phyloP scores from a whole-genome alignment of 192 early-diverging fungal genomes.

The Geosiphon pyriformis region DNA sequence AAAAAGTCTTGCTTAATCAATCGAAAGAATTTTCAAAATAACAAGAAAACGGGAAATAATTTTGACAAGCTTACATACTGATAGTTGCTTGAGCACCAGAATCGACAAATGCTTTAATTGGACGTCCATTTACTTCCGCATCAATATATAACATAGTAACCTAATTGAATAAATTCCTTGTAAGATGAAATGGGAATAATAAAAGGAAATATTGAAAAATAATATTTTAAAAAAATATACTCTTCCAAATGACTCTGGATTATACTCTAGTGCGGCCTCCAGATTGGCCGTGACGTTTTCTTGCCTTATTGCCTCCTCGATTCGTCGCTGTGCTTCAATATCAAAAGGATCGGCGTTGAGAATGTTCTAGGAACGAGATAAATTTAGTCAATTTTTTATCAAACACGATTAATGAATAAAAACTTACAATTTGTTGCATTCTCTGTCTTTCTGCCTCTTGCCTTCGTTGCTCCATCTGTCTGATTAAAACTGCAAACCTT shows the following conservation, averaged over 20 bases:
- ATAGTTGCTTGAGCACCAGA: conserved; percentile 96
- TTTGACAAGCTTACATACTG: conserved; percentile 43
- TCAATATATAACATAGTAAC: conserved; percentile 91
- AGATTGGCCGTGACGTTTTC: conserved; percentile 79
- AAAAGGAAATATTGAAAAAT: background rate
- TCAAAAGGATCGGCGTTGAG: conserved; percentile 82
- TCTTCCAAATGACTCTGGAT: conserved; percentile 90
- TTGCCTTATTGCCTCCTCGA: conserved; percentile 85
- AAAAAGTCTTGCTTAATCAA: no score
- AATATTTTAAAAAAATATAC: no score
- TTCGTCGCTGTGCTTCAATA: conserved; percentile 82
- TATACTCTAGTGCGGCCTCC: conserved; percentile 85
- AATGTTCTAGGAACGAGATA: conserved; percentile 40
- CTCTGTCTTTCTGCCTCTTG: conserved; percentile 3
- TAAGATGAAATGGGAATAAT: no score
- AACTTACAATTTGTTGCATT: conserved; percentile 2
- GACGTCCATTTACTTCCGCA: conserved; percentile 82
- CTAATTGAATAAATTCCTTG: conserved; percentile 22
- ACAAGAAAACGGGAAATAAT: background rate
- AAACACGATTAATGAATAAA: background rate
- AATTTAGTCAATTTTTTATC: conserved; percentile 1
- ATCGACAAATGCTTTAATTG: conserved; percentile 91
- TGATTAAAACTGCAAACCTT: background rate
- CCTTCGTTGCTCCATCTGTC: conserved; percentile 1
- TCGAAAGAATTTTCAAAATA: no score